Conservation (phyloP, 352 stramenopile genomes). For the Globisporangium polare region DNA sequence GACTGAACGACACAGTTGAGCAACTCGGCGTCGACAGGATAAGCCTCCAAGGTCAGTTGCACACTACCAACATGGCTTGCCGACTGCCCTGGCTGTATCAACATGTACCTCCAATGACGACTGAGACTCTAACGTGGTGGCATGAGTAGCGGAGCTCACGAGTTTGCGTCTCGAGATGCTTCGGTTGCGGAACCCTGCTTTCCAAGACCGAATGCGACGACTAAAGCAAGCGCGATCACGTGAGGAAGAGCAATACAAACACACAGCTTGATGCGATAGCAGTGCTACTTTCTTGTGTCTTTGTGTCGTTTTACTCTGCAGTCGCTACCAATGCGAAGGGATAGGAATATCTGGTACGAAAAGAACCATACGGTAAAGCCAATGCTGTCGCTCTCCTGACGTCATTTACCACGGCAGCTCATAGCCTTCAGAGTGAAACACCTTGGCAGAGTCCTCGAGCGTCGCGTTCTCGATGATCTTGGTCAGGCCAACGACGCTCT, state of each 20-base stretch:
- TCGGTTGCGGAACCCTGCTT: constrained; percentile 15
- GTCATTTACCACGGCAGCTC: constrained; percentile 48
- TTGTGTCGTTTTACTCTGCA: not conserved
- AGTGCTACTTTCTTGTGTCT: not conserved
- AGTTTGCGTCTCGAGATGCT: constrained; percentile 13
- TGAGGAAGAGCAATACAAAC: too few relatives aligned
- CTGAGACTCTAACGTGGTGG: not conserved
- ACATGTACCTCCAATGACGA: not conserved
- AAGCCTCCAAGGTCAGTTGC: not conserved
- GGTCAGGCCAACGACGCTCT: constrained; percentile 47
- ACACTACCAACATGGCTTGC: not conserved
- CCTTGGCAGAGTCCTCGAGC: constrained; percentile 45
- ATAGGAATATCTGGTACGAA: not conserved
- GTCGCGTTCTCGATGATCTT: constrained; percentile 51
- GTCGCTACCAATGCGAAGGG: not conserved
- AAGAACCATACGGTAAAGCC: not conserved
- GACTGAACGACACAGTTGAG: not conserved
- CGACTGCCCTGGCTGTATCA: not conserved
- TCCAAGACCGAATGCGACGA: constrained; percentile 12
- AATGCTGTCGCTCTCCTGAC: not conserved
- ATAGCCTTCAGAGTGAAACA: constrained; percentile 50
- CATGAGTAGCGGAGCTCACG: constrained; percentile 10
- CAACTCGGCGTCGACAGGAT: not conserved
- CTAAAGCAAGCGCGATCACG: not conserved
- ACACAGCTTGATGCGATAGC: too few relatives aligned